Percentiles rank a stretch among this genome's conserved stretches.
Conservation (phyloP, 495 filamentous ascomycete species). For the Parmelia sp. region DNA sequence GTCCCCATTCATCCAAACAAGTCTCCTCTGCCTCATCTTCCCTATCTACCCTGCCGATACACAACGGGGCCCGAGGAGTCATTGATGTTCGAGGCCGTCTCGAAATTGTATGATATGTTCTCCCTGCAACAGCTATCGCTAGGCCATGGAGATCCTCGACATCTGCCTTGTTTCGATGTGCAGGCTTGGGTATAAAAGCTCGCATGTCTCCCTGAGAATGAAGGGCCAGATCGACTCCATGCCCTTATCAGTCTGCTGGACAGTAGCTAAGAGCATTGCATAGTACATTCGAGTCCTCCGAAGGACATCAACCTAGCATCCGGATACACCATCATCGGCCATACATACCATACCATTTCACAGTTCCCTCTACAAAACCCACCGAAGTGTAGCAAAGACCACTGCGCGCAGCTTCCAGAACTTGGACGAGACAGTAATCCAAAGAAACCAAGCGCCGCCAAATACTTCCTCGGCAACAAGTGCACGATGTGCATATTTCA, state of each 20-base stretch:
- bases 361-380: neutral
- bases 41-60: neutral
- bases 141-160: neutral
- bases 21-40: neutral
- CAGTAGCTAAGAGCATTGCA: neutral
- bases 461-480: neutral
- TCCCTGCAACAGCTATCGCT: neutral
- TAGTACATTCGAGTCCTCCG: neutral
- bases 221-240: neutral
- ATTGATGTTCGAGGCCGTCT: neutral
- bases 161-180: neutral
- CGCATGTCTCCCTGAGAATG: neutral
- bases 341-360: neutral
- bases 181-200: neutral
- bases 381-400: neutral
- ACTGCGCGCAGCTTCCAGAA: neutral
- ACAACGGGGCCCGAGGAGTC: neutral
- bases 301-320: neutral
- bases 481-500: neutral
- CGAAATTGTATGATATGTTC: neutral
- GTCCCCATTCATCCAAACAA: neutral
- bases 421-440: neutral
- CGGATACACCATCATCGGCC: neutral
- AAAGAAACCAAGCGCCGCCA: neutral
- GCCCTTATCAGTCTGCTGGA: neutral